phyloP scores from a whole-genome alignment of 1,284 basidiomycete species.

The Omphalotus olearius region DNA sequence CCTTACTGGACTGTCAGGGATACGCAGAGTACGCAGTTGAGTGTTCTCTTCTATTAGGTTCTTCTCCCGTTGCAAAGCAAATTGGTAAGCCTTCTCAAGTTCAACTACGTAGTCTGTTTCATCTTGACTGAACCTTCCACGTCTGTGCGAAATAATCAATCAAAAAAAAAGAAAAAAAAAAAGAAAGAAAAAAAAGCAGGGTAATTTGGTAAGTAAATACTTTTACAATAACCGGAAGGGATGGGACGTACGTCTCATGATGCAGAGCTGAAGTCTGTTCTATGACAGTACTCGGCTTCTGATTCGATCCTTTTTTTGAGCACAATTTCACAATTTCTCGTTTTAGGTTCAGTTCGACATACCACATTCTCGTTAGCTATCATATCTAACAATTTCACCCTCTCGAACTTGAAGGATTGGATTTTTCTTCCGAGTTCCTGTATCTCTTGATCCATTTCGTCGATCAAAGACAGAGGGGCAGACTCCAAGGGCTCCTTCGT shows the following conservation, averaged over 20 bases:
- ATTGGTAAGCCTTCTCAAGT: slow-evolving; percentile 2
- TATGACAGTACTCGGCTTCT: background rate
- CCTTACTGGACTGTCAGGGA: background rate
- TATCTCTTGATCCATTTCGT: slow-evolving; percentile 21
- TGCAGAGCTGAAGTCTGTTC: background rate
- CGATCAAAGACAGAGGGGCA: background rate
- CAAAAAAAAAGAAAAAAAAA: background rate
- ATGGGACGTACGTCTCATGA: background rate
- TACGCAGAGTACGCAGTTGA: background rate
- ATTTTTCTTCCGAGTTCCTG: slow-evolving; percentile 19
- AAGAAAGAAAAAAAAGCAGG: background rate
- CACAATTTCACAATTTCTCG: background rate
- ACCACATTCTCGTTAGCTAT: background rate
- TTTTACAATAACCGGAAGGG: background rate
- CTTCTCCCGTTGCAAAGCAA: slow-evolving; percentile 5
- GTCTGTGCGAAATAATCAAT: background rate
- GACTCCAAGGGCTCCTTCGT: background rate
- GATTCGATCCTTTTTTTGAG: too few relatives aligned
- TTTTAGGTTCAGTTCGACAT: background rate
- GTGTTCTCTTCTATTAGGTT: slow-evolving; percentile 15
- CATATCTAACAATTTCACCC: slow-evolving; percentile 14
- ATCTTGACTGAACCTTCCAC: background rate
- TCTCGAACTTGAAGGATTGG: slow-evolving; percentile 22
- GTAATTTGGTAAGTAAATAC: background rate
- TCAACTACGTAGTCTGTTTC: background rate